phyloP scores from a whole-genome alignment of 129 eudicot species.

The Dittrichia graveolens region DNA sequence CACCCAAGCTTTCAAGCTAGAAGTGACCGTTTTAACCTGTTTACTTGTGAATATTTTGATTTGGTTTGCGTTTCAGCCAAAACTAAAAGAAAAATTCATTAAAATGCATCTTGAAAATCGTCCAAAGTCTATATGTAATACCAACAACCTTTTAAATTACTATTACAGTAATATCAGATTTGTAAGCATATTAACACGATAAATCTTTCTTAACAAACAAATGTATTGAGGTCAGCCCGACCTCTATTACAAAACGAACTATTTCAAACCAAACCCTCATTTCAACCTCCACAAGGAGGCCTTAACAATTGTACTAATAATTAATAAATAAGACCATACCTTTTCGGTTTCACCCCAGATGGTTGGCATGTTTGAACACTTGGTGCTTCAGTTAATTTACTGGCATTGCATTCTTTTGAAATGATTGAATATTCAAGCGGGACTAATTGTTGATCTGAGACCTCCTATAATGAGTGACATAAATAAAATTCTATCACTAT shows the following conservation, averaged over 20 bases:
- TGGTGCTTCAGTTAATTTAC: slow-evolving; percentile 30
- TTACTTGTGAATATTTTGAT: neutral
- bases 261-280: neutral
- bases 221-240: neutral
- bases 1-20: neutral
- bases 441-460: slow-evolving; percentile 17
- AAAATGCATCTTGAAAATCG: neutral
- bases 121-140: neutral
- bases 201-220: neutral
- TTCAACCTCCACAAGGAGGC: neutral
- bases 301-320: no score
- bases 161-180: neutral
- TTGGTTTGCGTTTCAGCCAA: neutral
- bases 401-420: slow-evolving; percentile 18
- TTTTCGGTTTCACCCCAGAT: slow-evolving; percentile 50
- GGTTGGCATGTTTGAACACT: slow-evolving; percentile 30
- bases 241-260: neutral
- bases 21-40: neutral
- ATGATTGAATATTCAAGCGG: slow-evolving; percentile 17
- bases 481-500: no score
- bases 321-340: slow-evolving; percentile 31
- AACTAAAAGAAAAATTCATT: no score
- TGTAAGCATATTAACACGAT: neutral
- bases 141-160: neutral
- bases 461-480: slow-evolving; percentile 25